Percentiles rank a stretch among this genome's conserved stretches.
Conservation (phyloP, 768 basidiomycete species). For the Kwoniella heveanensis region DNA sequence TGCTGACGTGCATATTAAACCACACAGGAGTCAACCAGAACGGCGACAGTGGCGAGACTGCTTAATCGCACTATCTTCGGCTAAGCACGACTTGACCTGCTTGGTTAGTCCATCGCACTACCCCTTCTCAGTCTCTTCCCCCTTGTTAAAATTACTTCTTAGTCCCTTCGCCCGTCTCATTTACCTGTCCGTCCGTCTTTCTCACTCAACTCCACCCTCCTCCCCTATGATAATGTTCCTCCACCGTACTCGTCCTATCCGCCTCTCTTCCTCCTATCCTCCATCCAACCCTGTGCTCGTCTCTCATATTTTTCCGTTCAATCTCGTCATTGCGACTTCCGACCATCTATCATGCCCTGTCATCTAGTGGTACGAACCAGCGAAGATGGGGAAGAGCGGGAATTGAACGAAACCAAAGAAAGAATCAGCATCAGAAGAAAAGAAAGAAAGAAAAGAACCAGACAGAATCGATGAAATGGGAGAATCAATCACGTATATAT, state of each 20-base stretch:
- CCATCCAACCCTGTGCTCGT: not conserved
- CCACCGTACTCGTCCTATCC: not conserved
- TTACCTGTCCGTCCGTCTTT: conserved; percentile 33
- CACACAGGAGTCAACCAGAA: conserved; percentile 22
- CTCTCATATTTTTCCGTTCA: not conserved
- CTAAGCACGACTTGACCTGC: not conserved
- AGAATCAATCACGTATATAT: not conserved
- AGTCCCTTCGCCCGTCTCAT: conserved; percentile 28
- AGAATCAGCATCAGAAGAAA: not conserved
- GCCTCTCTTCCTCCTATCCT: conserved; percentile 10
- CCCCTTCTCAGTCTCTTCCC: conserved; percentile 17
- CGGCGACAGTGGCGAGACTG: conserved; percentile 23
- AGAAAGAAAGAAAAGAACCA: not conserved
- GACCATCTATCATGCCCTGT: not conserved
- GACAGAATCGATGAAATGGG: not conserved
- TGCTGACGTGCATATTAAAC: not conserved
- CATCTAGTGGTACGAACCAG: not conserved
- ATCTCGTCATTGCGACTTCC: not conserved
- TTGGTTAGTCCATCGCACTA: not conserved
- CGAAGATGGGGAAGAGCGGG: not conserved
- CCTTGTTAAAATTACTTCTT: conserved; percentile 11
- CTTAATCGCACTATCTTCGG: conserved; percentile 16
- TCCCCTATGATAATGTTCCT: not conserved
- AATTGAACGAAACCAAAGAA: not conserved
- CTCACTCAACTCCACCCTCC: conserved; percentile 13